These are phyloP conservation scores for Magnaporthiopsis rhizophila DNA, from an alignment of 2,329 filamentous ascomycete species.

Conservation along the genomic window DNA sequence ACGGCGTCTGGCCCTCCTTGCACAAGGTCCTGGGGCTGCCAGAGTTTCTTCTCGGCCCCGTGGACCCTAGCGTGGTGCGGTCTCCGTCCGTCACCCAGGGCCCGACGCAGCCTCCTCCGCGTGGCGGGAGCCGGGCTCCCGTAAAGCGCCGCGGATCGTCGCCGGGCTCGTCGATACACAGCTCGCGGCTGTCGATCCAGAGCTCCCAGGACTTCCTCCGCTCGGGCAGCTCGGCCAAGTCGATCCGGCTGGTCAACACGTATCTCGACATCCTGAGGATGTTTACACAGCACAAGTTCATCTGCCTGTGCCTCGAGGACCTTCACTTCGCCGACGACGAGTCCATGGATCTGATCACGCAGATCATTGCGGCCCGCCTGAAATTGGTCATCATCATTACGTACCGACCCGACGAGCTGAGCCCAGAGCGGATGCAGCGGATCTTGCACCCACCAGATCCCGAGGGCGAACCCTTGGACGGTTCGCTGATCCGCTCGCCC, in stretches of 20 bases:
- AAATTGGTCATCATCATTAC: slow-evolving; percentile 79
- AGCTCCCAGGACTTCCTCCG: slow-evolving; percentile 54
- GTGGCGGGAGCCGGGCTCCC: neutral
- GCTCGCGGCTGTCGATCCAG: slow-evolving; percentile 33
- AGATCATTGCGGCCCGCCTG: slow-evolving; percentile 70
- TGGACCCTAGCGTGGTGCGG: slow-evolving; percentile 27
- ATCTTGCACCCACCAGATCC: slow-evolving; percentile 46
- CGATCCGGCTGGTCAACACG: slow-evolving; percentile 74
- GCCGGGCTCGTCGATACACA: slow-evolving; percentile 20
- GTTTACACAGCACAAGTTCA: slow-evolving; percentile 75
- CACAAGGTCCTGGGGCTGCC: slow-evolving; percentile 54
- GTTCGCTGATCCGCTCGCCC: neutral
- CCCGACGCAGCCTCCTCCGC: slow-evolving; percentile 10
- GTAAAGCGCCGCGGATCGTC: slow-evolving; percentile 24
- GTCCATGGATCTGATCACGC: slow-evolving; percentile 72
- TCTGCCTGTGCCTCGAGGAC: slow-evolving; percentile 84
- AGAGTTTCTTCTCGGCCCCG: slow-evolving; percentile 58
- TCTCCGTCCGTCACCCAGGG: slow-evolving; percentile 28
- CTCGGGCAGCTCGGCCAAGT: slow-evolving; percentile 50
- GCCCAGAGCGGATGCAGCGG: slow-evolving; percentile 43
- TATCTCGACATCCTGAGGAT: slow-evolving; percentile 80
- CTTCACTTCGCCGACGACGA: slow-evolving; percentile 86
- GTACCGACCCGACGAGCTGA: slow-evolving; percentile 58
- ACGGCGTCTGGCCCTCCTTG: slow-evolving; percentile 56
- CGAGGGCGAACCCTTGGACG: slow-evolving; percentile 33